phyloP scores from a whole-genome alignment of 2,329 filamentous ascomycete species.

The Fusarium newnesense region DNA sequence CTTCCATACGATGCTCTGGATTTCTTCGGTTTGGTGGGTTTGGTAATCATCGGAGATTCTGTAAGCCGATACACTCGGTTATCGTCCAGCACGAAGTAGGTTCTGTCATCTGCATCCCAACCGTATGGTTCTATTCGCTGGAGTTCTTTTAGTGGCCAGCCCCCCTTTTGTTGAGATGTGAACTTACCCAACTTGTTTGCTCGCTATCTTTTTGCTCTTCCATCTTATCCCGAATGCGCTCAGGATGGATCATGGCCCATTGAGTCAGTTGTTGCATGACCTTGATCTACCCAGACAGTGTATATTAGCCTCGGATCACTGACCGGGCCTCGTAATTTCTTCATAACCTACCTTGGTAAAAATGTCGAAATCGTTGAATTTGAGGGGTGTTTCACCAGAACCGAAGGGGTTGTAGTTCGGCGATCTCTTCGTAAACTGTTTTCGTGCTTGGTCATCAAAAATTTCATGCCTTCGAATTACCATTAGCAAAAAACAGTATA shows the following conservation, averaged over 20 bases:
- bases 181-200: conserved; percentile 82
- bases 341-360: conserved; percentile 76
- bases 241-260: conserved; percentile 89
- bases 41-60: conserved; percentile 73
- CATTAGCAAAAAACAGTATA: conserved; percentile 8
- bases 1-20: conserved; percentile 61
- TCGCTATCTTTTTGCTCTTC: conserved; percentile 83
- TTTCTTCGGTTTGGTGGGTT: conserved; percentile 75
- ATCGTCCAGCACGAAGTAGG: conserved; percentile 92
- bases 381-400: conserved; percentile 74
- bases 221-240: conserved; percentile 88
- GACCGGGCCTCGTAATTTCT: not conserved
- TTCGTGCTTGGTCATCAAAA: conserved; percentile 92
- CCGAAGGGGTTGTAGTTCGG: conserved; percentile 87
- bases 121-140: conserved; percentile 84
- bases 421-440: conserved; percentile 86
- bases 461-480: conserved; percentile 73
- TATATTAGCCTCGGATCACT: not conserved
- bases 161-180: conserved; percentile 41
- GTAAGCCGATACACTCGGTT: conserved; percentile 90
- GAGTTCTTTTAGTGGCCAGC: conserved; percentile 23
- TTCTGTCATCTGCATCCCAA: conserved; percentile 87
- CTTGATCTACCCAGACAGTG: conserved; percentile 61
- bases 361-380: conserved; percentile 84
- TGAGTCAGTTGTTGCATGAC: conserved; percentile 89